These are phyloP conservation scores for Calonectria crousiana DNA, from an alignment of 2,329 filamentous ascomycete species.

Conservation along the genomic window DNA sequence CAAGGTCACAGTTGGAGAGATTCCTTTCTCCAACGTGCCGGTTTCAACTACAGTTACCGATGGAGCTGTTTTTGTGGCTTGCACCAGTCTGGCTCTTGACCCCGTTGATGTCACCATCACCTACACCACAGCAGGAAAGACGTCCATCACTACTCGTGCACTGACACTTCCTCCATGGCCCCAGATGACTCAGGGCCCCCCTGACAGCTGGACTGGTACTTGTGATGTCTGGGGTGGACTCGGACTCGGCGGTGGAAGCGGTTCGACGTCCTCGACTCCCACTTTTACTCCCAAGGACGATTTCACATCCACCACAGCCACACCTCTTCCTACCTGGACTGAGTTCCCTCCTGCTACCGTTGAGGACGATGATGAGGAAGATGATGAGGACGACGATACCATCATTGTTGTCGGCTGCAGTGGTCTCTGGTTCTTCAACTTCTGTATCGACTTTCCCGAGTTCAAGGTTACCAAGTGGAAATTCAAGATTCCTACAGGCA, in stretches of 20 bases:
- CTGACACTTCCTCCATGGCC: constrained; percentile 9
- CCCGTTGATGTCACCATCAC: constrained; percentile 1
- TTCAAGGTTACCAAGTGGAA: background rate
- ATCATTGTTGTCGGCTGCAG: background rate
- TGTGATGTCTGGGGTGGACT: background rate
- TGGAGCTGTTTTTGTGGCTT: background rate
- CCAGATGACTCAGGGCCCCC: background rate
- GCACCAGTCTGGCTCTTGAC: background rate
- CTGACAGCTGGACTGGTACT: background rate
- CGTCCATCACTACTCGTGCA: background rate
- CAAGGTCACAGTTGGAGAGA: background rate
- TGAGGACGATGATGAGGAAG: background rate
- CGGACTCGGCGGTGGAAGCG: background rate
- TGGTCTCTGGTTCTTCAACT: background rate
- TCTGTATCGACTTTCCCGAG: background rate
- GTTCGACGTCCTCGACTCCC: background rate
- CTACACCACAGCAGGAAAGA: background rate
- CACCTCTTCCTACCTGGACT: constrained; percentile 2
- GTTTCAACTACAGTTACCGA: background rate
- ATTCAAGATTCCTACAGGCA: background rate
- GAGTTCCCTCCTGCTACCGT: background rate
- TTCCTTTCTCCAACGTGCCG: background rate
- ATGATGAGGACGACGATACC: background rate
- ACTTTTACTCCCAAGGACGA: background rate
- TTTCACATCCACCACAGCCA: background rate